Percentiles rank a stretch among this genome's conserved stretches.
These are phyloP conservation scores for Lathyrus aphaca DNA, from an alignment of 306 rosid genomes.

Conservation along the genomic window DNA sequence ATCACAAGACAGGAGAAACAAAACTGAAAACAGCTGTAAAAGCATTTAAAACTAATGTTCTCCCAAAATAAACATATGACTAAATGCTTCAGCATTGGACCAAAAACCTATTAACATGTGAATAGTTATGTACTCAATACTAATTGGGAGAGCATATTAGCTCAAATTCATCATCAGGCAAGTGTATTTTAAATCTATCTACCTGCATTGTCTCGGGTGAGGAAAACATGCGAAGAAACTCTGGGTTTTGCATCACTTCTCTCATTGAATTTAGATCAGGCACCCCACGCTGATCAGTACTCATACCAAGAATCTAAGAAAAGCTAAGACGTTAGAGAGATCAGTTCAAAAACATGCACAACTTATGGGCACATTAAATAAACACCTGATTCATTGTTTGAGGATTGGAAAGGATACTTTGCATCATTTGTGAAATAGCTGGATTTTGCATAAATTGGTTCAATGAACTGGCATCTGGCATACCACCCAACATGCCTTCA, in stretches of 20 bases:
- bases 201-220: conserved; percentile 95
- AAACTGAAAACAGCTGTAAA: neutral
- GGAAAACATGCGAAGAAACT: conserved; percentile 71
- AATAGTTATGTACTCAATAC: conserved; percentile 7
- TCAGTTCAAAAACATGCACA: conserved; percentile 34
- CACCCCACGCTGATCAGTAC: conserved; percentile 66
- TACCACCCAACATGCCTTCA: conserved; percentile 63
- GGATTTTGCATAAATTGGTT: conserved; percentile 85
- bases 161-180: conserved; percentile 29
- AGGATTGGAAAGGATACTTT: conserved; percentile 79
- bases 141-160: conserved; percentile 23
- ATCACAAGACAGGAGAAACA: conserved; percentile 20
- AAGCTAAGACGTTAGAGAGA: conserved; percentile 33
- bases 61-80: conserved; percentile 18
- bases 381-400: conserved; percentile 78
- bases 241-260: conserved; percentile 87
- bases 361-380: neutral
- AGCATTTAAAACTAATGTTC: conserved; percentile 16
- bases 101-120: conserved; percentile 1
- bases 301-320: conserved; percentile 64
- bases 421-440: conserved; percentile 86
- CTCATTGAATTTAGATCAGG: conserved; percentile 80
- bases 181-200: conserved; percentile 30
- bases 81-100: conserved; percentile 21
- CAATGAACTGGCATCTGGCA: conserved; percentile 63